Evolutionary conservation across 2,329 filamentous ascomycete genomes (phyloP), one percentile per base, ranked within the genome.

Genomic region (Fusarium papillatum): DNA sequence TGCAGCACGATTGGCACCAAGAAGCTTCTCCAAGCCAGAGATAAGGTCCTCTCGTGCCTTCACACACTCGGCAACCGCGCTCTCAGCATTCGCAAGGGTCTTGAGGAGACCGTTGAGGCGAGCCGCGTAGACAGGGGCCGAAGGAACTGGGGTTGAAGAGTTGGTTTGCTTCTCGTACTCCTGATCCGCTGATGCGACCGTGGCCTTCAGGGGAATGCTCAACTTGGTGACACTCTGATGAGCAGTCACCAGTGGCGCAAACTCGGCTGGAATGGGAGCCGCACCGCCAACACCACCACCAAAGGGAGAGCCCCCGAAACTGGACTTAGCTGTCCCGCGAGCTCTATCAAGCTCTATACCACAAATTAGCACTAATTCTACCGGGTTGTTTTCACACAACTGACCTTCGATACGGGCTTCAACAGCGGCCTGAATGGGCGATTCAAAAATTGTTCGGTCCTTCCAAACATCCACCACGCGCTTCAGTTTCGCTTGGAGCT

Each of bases 401-500:
- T 57, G 41, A 96, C 95, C 95, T 76, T 95, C 92, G 65, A 98
- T 88, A 36, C 94, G 90, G 69, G 90, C 87, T 81, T 98, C 96
- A 64, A 98, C 92, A 2, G 94, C 93, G 68, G 93, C 91, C 82
- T 98, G 93, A 61, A 98, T 94, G 1, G 93, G 90, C 1, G 84
- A 83, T 73, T 97, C 95, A 80, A 99, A 99, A 57, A 99, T 97
- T 64, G 88, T 86, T 41, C 97, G 90, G 80, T 96, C 92, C 81
- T 93, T 93, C 97, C 97, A 99, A 22, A 99, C 97, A 80, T 98
- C 96, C 5, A 98, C 91, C 1, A 98, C 96, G 38, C 97, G 91
- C 72, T 94, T 91, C 43, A 99, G 88, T 83, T 98, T 98, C 70
- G 91, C 90, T 82, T 98, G 97, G 34, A 98, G 92, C 64, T 99